Conservation (phyloP, 192 early-diverging fungal species). For the Mortierella claussenii region DNA sequence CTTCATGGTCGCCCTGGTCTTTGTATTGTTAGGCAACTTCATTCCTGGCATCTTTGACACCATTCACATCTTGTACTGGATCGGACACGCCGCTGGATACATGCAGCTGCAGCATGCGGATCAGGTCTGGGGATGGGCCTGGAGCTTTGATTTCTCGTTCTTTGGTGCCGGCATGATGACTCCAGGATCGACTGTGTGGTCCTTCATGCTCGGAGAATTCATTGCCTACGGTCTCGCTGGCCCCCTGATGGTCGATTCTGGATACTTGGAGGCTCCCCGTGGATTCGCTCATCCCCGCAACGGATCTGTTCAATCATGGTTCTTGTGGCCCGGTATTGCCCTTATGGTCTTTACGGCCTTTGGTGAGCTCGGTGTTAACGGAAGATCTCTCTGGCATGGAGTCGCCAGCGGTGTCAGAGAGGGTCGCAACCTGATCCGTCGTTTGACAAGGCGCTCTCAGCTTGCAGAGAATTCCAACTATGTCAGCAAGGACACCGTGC, state of each 20-base stretch:
- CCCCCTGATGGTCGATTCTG: slow-evolving; percentile 60
- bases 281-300: slow-evolving; percentile 46
- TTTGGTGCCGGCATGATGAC: slow-evolving; percentile 76
- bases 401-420: slow-evolving; percentile 48
- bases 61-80: slow-evolving; percentile 64
- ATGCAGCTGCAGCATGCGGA: slow-evolving; percentile 56
- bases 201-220: slow-evolving; percentile 66
- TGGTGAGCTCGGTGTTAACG: slow-evolving; percentile 66
- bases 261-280: slow-evolving; percentile 34
- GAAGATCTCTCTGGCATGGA: slow-evolving; percentile 61
- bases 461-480: slow-evolving; percentile 24
- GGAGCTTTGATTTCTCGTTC: slow-evolving; percentile 62
- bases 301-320: slow-evolving; percentile 68
- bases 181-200: slow-evolving; percentile 61
- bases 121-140: slow-evolving; percentile 60
- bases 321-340: slow-evolving; percentile 77
- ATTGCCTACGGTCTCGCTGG: slow-evolving; percentile 67
- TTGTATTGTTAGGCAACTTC: slow-evolving; percentile 59
- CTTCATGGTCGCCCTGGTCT: slow-evolving; percentile 59
- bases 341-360: slow-evolving; percentile 73
- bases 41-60: slow-evolving; percentile 52
- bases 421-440: slow-evolving; percentile 35
- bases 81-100: slow-evolving; percentile 56
- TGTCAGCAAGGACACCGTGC: slow-evolving; percentile 56
- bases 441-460: slow-evolving; percentile 14